Evolutionary conservation across 768 basidiomycete species (phyloP), one percentile per base, ranked within the genome.

Genomic region (Suillus variegatus): DNA sequence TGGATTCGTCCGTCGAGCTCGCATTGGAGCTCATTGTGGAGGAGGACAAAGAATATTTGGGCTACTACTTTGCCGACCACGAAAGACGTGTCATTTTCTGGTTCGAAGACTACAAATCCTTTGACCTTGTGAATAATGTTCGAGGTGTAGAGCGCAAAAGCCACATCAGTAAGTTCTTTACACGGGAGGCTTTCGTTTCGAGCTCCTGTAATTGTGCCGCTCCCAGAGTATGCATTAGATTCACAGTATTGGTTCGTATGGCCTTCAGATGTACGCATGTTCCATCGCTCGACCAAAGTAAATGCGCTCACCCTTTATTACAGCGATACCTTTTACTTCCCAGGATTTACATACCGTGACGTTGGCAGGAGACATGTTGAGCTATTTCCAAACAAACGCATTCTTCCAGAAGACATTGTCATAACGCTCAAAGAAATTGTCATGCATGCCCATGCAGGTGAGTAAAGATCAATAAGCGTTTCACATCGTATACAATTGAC

Each of bases 51-150:
- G 47, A 14, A 2, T 41, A 20, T 16, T 64, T 52, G n/a, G n/a
- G 61, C 9, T 86, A 86, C 67, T 86, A 84, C 67, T 82, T 81
- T 58, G 81, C 78, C 8, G 76, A 85, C 65, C 83, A 86, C 57
- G 25, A 68, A 0, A 71, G 70, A 0, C 79, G 81, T 18, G 67
- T 74, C 6, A 72, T 86, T 16, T 87, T 86, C 65, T 88, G 82
- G 78, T 64, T 85, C 25, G 79, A 86, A 46, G 66, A 76, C 0
- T 80, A 77, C 40, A 66, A 78, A 1, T 74, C 79, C 3, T 61
- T 60, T 1, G 43, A 71, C 32, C 69, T 84, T 40, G 63, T 80
- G 71, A 73, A 7, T 46, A 22, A 75, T 81, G 41, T 72, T 78
- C 73, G 75, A 51, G 85, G 83, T 7, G 77, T 80, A 1, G 75